Conservation (phyloP, 176 grass and related monocot genomes). For the Areca catechu region DNA sequence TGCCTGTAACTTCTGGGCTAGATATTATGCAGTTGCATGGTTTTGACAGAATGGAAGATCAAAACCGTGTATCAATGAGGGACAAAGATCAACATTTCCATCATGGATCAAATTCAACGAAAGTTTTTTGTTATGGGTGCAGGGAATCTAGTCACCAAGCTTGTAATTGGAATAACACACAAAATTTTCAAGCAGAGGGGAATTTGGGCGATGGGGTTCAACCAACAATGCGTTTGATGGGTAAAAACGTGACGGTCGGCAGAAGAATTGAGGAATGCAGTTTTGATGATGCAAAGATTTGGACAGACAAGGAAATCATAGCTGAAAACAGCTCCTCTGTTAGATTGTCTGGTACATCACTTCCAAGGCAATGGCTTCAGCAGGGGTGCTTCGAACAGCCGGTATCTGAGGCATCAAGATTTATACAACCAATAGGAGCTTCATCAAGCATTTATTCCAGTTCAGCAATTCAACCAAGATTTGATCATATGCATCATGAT, state of each 20-base stretch:
- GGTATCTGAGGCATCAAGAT: not conserved
- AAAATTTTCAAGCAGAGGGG: not conserved
- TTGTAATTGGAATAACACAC: no score
- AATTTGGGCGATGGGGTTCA: not conserved
- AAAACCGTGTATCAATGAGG: not conserved
- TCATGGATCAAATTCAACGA: not conserved
- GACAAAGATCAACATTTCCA: not conserved
- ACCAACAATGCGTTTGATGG: slow-evolving; percentile 1
- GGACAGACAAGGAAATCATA: not conserved
- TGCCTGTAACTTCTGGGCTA: not conserved
- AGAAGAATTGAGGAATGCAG: not conserved
- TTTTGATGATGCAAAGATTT: not conserved
- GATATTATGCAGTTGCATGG: not conserved
- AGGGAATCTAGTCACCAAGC: no score
- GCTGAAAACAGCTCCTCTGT: not conserved
- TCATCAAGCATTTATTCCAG: not conserved
- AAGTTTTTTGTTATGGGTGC: not conserved
- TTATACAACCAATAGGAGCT: not conserved
- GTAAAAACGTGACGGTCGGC: not conserved
- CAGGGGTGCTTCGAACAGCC: not conserved
- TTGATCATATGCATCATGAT: not conserved
- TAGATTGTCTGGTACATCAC: not conserved
- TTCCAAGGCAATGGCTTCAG: not conserved
- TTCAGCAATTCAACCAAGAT: not conserved
- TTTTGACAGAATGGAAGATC: not conserved